Percentiles rank a stretch among this genome's conserved stretches.
Conservation (phyloP, 2,329 filamentous ascomycete species). For the Cladosporium sp. region DNA sequence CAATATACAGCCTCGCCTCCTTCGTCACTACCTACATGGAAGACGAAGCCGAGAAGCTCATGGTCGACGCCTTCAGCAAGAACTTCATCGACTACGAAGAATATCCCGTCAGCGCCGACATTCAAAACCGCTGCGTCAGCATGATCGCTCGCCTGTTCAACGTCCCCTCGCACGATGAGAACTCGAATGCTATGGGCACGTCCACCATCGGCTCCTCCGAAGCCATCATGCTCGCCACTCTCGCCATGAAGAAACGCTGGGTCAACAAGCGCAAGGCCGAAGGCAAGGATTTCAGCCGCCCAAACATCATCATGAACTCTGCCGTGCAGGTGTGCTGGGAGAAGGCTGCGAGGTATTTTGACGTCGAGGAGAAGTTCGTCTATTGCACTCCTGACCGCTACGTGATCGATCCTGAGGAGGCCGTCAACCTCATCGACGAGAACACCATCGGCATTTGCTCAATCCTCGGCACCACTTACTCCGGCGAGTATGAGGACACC, state of each 20-base stretch:
- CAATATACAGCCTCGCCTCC: slow-evolving; percentile 58
- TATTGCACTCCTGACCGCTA: slow-evolving; percentile 57
- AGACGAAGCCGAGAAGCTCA: slow-evolving; percentile 91
- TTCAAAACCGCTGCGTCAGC: slow-evolving; percentile 74
- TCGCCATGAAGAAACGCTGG: slow-evolving; percentile 96
- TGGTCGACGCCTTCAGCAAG: slow-evolving; percentile 85
- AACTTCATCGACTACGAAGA: slow-evolving; percentile 65
- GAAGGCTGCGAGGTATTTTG: slow-evolving; percentile 56
- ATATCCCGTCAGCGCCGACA: slow-evolving; percentile 46
- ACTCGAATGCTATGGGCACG: slow-evolving; percentile 69
- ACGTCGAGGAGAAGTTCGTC: slow-evolving; percentile 81
- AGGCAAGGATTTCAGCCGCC: slow-evolving; percentile 71
- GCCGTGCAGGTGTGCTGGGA: slow-evolving; percentile 98
- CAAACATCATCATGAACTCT: slow-evolving; percentile 93
- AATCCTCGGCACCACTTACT: slow-evolving; percentile 90
- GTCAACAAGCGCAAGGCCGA: slow-evolving; percentile 76
- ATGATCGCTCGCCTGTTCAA: slow-evolving; percentile 83
- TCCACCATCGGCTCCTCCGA: slow-evolving; percentile 87
- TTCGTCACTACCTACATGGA: slow-evolving; percentile 99
- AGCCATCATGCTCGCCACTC: slow-evolving; percentile 71
- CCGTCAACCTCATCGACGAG: slow-evolving; percentile 57
- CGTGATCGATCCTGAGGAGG: slow-evolving; percentile 58
- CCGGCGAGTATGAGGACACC: slow-evolving; percentile 90
- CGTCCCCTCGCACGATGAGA: slow-evolving; percentile 53
- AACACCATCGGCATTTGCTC: slow-evolving; percentile 85